Evolutionary conservation across 2,329 filamentous ascomycete genomes (phyloP).

Genomic region (Hymenoscyphus repandus): DNA sequence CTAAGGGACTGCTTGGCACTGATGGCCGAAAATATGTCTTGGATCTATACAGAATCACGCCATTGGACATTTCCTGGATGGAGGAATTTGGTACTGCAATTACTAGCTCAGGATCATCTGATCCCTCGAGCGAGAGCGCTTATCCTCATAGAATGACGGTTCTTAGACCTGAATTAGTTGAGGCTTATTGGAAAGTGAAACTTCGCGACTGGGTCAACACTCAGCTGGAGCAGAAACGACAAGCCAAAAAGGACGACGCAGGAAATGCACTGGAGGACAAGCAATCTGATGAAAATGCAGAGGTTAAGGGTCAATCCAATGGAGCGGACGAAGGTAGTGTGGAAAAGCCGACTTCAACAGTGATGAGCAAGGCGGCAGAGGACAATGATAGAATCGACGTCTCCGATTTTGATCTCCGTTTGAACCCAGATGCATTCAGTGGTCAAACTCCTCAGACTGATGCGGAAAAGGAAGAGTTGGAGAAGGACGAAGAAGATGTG

Average conservation of each 20-base stretch:
- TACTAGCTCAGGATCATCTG: conserved; percentile 31
- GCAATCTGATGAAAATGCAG: conserved; percentile 24
- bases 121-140: conserved; percentile 22
- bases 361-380: conserved; percentile 25
- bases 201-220: conserved; percentile 83
- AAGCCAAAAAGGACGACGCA: conserved; percentile 33
- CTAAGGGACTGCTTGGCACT: conserved; percentile 93
- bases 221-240: conserved; percentile 62
- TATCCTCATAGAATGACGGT: conserved; percentile 98
- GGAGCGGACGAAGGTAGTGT: conserved; percentile 26
- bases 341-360: conserved; percentile 33
- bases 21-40: conserved; percentile 97
- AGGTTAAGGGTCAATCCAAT: conserved; percentile 8
- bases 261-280: conserved; percentile 31
- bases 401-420: conserved; percentile 76
- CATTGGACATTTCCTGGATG: conserved; percentile 84
- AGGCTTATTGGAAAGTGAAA: conserved; percentile 76
- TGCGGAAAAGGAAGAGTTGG: conserved; percentile 79
- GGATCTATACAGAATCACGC: conserved; percentile 90
- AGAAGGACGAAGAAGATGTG: conserved; percentile 82
- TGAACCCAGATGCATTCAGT: conserved; percentile 95
- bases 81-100: conserved; percentile 62
- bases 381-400: conserved; percentile 69
- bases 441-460: conserved; percentile 86
- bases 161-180: conserved; percentile 82